Evolutionary conservation across 805 yeast species (phyloP).

Genomic region (Ogataea philodendri): DNA sequence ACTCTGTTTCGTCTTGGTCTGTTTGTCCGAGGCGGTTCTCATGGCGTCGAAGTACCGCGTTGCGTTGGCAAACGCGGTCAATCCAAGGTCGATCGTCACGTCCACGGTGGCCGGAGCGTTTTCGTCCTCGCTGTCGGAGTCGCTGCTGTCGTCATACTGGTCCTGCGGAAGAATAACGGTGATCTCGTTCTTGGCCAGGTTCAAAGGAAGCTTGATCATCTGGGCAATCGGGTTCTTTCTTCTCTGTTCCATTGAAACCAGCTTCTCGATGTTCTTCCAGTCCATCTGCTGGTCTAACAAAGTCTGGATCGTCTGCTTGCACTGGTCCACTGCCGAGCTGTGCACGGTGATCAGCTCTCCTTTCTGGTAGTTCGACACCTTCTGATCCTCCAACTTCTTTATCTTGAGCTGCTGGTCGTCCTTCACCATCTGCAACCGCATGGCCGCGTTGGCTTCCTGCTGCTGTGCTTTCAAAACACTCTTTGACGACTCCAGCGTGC

Average conservation of each 20-base stretch:
- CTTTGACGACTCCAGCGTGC: constrained; percentile 80
- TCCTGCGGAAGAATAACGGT: constrained; percentile 49
- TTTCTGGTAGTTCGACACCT: constrained; percentile 58
- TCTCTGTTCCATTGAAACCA: constrained; percentile 65
- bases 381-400: constrained; percentile 60
- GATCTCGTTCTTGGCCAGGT: constrained; percentile 66
- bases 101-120: constrained; percentile 34
- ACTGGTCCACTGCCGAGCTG: constrained; percentile 69
- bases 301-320: constrained; percentile 62
- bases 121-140: constrained; percentile 29
- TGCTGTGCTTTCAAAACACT: constrained; percentile 70
- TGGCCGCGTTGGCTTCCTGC: constrained; percentile 72
- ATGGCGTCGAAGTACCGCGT: constrained; percentile 74
- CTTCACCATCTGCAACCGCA: constrained; percentile 70
- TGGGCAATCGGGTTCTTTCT: constrained; percentile 65
- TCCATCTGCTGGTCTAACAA: constrained; percentile 84
- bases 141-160: constrained; percentile 36
- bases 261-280: constrained; percentile 84
- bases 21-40: constrained; percentile 73
- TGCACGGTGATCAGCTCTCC: constrained; percentile 72
- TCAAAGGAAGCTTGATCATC: constrained; percentile 62
- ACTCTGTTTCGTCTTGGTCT: constrained; percentile 73
- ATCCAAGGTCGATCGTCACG: constrained; percentile 62
- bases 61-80: constrained; percentile 88
- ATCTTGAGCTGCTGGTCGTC: constrained; percentile 71